Conservation (phyloP, 2,329 filamentous ascomycete species). For the Aureobasidium uvarum region DNA sequence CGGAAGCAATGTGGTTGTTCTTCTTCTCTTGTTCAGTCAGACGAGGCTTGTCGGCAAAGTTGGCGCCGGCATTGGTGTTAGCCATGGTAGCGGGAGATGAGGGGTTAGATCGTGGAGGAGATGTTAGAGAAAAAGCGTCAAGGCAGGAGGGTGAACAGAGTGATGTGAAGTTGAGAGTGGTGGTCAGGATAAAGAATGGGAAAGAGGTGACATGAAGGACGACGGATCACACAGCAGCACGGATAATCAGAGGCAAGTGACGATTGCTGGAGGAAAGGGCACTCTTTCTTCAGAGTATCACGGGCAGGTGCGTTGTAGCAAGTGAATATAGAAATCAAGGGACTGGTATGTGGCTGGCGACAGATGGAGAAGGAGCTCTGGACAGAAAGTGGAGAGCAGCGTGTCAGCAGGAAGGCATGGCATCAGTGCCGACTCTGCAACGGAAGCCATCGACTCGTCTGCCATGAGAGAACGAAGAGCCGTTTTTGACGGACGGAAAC, state of each 20-base stretch:
- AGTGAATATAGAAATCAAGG: background rate
- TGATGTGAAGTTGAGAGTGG: background rate
- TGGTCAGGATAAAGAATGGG: background rate
- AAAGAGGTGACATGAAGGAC: background rate
- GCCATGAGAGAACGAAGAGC: background rate
- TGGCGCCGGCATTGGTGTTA: slow-evolving; percentile 19
- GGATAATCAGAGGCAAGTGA: background rate
- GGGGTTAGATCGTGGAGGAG: background rate
- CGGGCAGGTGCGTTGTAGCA: background rate
- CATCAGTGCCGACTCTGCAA: background rate
- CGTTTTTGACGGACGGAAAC: background rate
- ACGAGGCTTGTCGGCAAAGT: slow-evolving; percentile 56
- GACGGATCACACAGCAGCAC: background rate
- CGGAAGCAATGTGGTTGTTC: slow-evolving; percentile 68
- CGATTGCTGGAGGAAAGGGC: background rate
- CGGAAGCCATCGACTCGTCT: background rate
- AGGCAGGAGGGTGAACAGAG: background rate
- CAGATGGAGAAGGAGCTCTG: slow-evolving; percentile 4
- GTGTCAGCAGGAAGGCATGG: slow-evolving; percentile 18
- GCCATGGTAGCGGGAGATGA: background rate
- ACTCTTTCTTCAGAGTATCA: background rate
- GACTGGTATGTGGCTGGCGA: slow-evolving; percentile 4
- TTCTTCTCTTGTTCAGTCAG: slow-evolving; percentile 70
- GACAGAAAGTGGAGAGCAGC: slow-evolving; percentile 22
- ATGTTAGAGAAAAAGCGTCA: background rate